Evolutionary conservation across 331 rosid genomes (phyloP).

Genomic region (Prunus yedoensis): DNA sequence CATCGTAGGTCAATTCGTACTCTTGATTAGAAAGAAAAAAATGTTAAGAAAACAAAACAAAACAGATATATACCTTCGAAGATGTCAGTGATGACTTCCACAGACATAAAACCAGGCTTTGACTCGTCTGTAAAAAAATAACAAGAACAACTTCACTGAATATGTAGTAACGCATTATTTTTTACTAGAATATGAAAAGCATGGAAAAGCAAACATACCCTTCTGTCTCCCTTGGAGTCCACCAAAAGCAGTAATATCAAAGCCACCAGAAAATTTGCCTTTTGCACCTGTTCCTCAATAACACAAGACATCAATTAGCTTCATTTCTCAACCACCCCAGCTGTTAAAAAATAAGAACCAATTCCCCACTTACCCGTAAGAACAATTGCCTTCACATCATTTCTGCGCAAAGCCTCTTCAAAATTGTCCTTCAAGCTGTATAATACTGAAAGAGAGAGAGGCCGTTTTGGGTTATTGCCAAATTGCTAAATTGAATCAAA

Average conservation of each 20-base stretch:
- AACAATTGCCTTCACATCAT: conserved; percentile 91
- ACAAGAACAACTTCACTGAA: background rate
- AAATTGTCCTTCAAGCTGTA: conserved; percentile 63
- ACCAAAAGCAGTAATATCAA: conserved; percentile 76
- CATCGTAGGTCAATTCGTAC: conserved; percentile 7
- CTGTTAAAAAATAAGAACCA: background rate
- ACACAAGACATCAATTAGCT: conserved; percentile 1
- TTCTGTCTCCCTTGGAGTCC: conserved; percentile 50
- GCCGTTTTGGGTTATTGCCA: background rate
- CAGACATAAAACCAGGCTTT: conserved; percentile 57
- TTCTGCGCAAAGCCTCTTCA: conserved; percentile 64
- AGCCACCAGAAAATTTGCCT: conserved; percentile 92
- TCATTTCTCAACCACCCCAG: conserved; percentile 5
- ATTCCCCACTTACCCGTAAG: conserved; percentile 50
- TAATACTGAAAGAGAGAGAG: conserved; percentile 46
- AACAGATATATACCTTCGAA: conserved; percentile 58
- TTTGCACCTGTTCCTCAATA: conserved; percentile 60
- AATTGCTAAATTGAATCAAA: background rate
- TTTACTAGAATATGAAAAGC: background rate
- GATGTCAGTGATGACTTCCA: conserved; percentile 67
- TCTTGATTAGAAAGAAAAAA: background rate
- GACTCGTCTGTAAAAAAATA: conserved; percentile 29
- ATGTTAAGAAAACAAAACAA: background rate
- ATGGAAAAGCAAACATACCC: conserved; percentile 36
- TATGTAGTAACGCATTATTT: background rate